Conservation (phyloP, 371 early-diverging fungal genomes). For the Mucor piriformis region DNA sequence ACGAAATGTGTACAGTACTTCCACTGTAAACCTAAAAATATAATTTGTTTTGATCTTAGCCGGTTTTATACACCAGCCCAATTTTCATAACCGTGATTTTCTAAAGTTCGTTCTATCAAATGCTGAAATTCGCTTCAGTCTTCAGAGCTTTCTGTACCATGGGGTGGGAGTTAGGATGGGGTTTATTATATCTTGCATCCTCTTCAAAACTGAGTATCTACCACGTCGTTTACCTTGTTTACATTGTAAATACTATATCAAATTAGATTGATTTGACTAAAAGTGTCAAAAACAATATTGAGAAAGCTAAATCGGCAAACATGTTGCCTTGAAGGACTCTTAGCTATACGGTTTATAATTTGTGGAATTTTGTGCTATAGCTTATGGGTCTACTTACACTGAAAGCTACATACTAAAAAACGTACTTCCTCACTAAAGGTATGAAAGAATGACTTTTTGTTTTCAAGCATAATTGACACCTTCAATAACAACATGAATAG, state of each 20-base stretch:
- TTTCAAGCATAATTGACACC: conserved; percentile 11
- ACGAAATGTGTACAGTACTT: conserved; percentile 17
- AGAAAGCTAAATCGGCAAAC: not conserved
- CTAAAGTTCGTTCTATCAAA: conserved; percentile 1
- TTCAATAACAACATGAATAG: conserved; percentile 12
- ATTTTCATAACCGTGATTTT: not conserved
- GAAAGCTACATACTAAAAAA: conserved; percentile 10
- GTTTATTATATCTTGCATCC: not conserved
- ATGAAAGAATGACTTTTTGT: conserved; percentile 9
- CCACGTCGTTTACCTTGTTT: not conserved
- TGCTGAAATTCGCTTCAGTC: not conserved
- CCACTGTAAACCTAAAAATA: too few relatives aligned
- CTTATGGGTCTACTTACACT: not conserved
- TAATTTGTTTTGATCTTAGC: conserved; percentile 3
- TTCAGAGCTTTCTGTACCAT: not conserved
- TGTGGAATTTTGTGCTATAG: not conserved
- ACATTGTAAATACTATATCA: conserved; percentile 1
- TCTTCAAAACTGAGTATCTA: not conserved
- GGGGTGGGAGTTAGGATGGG: not conserved
- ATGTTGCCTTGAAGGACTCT: not conserved
- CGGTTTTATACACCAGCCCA: conserved; percentile 1
- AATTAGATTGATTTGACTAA: not conserved
- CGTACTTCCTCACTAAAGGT: conserved; percentile 11
- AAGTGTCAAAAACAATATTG: not conserved
- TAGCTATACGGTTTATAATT: not conserved